phyloP scores from a whole-genome alignment of 139 green algal species.

The Haematococcus lacustris region DNA sequence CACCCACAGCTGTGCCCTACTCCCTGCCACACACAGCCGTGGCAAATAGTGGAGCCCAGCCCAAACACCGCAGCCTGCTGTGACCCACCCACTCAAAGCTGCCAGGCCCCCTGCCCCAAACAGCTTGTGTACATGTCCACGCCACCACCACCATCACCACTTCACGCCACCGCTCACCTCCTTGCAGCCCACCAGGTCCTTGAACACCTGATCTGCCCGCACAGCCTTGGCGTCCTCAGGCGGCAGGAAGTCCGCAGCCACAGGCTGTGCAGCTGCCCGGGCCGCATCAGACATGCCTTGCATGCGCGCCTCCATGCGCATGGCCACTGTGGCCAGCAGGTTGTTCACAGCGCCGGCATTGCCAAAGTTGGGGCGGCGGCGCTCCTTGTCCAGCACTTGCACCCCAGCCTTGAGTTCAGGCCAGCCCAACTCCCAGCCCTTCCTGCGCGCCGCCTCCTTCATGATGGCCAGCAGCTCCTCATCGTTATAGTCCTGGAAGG shows the following conservation, averaged over 20 bases:
- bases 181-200: constrained; percentile 37
- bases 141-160: too few species aligned
- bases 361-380: constrained; percentile 43
- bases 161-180: too few species aligned
- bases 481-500: constrained; percentile 29
- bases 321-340: constrained; percentile 23
- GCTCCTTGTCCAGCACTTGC: constrained; percentile 21
- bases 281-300: background rate
- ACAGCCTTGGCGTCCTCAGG: background rate
- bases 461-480: constrained; percentile 38
- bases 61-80: too few species aligned
- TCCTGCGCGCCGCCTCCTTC: constrained; percentile 9
- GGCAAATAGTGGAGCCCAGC: too few species aligned
- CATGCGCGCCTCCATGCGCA: constrained; percentile 21
- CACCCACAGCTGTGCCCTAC: background rate
- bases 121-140: too few species aligned
- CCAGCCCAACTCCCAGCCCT: constrained; percentile 21
- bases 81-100: too few species aligned
- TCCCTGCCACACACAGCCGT: too few species aligned
- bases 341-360: constrained; percentile 47
- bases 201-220: constrained; percentile 14
- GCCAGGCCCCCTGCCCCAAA: too few species aligned
- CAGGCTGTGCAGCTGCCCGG: constrained; percentile 10
- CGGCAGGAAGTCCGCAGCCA: constrained; percentile 26
- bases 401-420: constrained; percentile 17